These are phyloP conservation scores for Zasmidium citrigriseum DNA, from an alignment of 2,329 filamentous ascomycete genomes.

Conservation along the genomic window DNA sequence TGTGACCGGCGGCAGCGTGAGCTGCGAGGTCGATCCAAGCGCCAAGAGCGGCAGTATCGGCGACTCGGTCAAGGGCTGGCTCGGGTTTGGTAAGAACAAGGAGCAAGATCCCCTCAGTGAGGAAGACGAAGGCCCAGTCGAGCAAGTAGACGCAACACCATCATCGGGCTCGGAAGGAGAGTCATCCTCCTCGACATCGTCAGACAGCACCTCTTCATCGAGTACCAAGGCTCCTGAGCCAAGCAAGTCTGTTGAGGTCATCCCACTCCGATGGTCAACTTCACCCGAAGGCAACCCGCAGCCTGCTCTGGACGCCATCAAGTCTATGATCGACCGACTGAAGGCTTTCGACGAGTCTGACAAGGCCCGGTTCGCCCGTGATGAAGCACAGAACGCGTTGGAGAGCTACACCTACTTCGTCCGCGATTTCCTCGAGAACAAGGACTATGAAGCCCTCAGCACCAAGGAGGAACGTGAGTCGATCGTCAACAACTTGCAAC, in stretches of 20 bases:
- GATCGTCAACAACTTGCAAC: conserved; percentile 68
- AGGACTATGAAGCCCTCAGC: conserved; percentile 71
- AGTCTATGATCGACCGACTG: conserved; percentile 65
- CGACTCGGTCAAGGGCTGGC: conserved; percentile 92
- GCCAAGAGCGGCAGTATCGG: conserved; percentile 79
- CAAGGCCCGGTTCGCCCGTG: conserved; percentile 70
- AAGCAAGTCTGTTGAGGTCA: conserved; percentile 55
- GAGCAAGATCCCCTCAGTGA: conserved; percentile 72
- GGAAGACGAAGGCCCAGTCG: conserved; percentile 50
- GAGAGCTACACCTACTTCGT: conserved; percentile 90
- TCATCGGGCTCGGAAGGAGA: conserved; percentile 34
- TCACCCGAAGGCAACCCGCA: conserved; percentile 53
- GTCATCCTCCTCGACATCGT: conserved; percentile 33
- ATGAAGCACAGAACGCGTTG: conserved; percentile 89
- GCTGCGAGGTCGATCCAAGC: conserved; percentile 75
- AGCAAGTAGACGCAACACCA: conserved; percentile 40
- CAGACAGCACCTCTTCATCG: conserved; percentile 42
- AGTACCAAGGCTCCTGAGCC: conserved; percentile 48
- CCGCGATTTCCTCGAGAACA: conserved; percentile 77
- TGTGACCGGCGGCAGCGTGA: conserved; percentile 72
- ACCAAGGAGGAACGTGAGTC: conserved; percentile 66
- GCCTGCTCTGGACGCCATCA: conserved; percentile 61
- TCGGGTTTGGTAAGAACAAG: conserved; percentile 91
- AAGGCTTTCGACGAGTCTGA: conserved; percentile 86
- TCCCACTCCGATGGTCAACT: conserved; percentile 52